A percentile compares a stretch with the other conserved stretches of the same genome.
These are phyloP conservation scores for Microcos paniculata DNA, from an alignment of 345 rosid species.

Conservation along the genomic window DNA sequence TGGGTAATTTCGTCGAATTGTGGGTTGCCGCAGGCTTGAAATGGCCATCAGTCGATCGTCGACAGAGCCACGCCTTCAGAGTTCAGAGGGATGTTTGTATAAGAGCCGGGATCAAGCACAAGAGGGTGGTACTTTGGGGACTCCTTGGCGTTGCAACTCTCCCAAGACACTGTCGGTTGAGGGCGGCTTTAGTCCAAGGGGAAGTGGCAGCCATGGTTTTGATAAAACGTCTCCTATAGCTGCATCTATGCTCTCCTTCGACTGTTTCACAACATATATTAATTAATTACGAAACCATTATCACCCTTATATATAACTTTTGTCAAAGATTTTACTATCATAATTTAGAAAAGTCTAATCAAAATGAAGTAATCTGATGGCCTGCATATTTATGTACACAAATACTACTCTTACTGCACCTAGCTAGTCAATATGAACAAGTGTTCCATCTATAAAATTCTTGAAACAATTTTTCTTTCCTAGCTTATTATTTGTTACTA, in stretches of 20 bases:
- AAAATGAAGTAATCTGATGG: not conserved
- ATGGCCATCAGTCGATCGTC: not conserved
- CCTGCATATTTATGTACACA: not conserved
- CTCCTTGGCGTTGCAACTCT: conserved; percentile 77
- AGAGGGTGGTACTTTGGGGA: conserved; percentile 60
- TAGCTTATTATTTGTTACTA: too few relatives aligned
- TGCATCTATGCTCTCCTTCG: conserved; percentile 70
- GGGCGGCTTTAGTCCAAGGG: conserved; percentile 75
- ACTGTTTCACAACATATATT: conserved; percentile 27
- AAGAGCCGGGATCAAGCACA: conserved; percentile 24
- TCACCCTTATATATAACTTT: not conserved
- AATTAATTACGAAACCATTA: not conserved
- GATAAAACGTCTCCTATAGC: conserved; percentile 71
- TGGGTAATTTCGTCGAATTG: conserved; percentile 47
- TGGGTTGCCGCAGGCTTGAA: not conserved
- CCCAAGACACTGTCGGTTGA: conserved; percentile 59
- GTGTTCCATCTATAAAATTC: not conserved
- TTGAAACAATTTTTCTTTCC: too few relatives aligned
- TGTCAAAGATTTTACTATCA: not conserved
- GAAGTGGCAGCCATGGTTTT: conserved; percentile 86
- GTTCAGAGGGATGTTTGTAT: conserved; percentile 1
- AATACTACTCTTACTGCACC: too few relatives aligned
- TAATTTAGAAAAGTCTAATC: not conserved
- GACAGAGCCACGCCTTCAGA: not conserved
- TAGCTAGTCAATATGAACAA: too few relatives aligned